phyloP scores from a whole-genome alignment of 1,284 basidiomycete species.

The Marasmius sp. region DNA sequence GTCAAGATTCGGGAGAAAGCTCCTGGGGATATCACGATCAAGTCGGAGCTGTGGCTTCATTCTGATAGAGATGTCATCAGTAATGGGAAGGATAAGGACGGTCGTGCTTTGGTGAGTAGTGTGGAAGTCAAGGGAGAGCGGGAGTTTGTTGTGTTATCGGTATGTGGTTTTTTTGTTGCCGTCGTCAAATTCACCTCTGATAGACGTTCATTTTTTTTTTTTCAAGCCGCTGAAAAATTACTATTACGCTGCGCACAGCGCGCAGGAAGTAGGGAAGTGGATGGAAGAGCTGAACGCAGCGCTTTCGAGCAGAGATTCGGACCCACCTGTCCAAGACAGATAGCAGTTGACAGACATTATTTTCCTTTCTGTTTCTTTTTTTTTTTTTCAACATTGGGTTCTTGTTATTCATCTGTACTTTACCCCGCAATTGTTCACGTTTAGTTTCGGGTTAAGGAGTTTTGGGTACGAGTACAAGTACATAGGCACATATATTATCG shows the following conservation, averaged over 20 bases:
- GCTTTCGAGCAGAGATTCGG: constrained; percentile 1
- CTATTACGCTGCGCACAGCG: constrained; percentile 46
- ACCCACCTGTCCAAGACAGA: background rate
- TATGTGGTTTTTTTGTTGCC: constrained; percentile 30
- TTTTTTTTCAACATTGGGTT: background rate
- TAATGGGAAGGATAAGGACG: constrained; percentile 30
- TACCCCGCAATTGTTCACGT: background rate
- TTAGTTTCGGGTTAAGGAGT: background rate
- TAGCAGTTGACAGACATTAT: background rate
- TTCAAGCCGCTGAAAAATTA: constrained; percentile 52
- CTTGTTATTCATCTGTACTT: background rate
- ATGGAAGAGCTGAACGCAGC: constrained; percentile 49
- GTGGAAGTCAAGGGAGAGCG: constrained; percentile 56
- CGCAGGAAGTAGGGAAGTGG: constrained; percentile 44
- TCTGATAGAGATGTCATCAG: constrained; percentile 26
- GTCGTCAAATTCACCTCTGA: constrained; percentile 6
- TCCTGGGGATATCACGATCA: constrained; percentile 38
- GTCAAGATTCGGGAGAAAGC: constrained; percentile 47
- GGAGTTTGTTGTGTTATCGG: constrained; percentile 65
- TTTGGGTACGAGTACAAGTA: background rate
- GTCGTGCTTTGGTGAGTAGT: constrained; percentile 40
- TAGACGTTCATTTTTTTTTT: background rate
- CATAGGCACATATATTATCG: background rate
- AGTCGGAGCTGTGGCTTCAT: constrained; percentile 48
- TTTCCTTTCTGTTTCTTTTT: constrained; percentile 8